A percentile compares a stretch with the other conserved stretches of the same genome.
Evolutionary conservation across 805 yeast species (phyloP).

Genomic region (Dipodascopsis uninucleata): DNA sequence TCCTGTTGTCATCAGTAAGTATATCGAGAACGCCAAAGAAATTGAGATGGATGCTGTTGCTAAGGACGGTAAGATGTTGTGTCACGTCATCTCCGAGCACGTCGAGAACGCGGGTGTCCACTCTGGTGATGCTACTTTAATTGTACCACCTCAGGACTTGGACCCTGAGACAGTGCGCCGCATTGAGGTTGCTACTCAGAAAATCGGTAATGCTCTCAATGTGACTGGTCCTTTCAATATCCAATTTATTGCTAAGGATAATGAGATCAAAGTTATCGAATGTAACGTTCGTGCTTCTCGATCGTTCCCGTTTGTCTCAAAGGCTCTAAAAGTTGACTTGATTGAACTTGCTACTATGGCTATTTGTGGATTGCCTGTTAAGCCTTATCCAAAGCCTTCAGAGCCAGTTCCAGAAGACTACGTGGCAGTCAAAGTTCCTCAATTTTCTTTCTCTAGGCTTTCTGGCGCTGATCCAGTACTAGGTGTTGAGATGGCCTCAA

Average conservation of each 20-base stretch:
- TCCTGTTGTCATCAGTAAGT: constrained; percentile 96
- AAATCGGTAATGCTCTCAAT: constrained; percentile 89
- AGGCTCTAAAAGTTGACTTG: constrained; percentile 93
- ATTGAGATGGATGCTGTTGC: constrained; percentile 99
- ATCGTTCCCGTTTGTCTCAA: constrained; percentile 97
- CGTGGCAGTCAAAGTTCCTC: constrained; percentile 96
- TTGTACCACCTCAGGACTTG: constrained; percentile 94
- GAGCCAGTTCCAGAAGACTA: constrained; percentile 67
- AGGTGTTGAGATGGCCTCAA: constrained; percentile 99
- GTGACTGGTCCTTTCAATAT: constrained; percentile 97
- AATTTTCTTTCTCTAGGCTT: constrained; percentile 92
- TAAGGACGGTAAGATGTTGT: constrained; percentile 83
- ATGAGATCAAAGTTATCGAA: constrained; percentile 95
- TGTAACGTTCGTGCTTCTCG: constrained; percentile 99
- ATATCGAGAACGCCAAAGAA: constrained; percentile 94
- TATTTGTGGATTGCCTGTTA: constrained; percentile 79
- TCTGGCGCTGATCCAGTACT: constrained; percentile 97
- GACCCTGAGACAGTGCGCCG: constrained; percentile 84
- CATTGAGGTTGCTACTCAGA: constrained; percentile 91
- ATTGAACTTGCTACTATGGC: constrained; percentile 98
- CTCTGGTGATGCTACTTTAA: constrained; percentile 97
- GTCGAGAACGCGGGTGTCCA: constrained; percentile 99
- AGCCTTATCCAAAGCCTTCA: constrained; percentile 84
- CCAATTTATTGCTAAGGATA: constrained; percentile 93
- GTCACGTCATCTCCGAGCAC: constrained; percentile 98